These are phyloP conservation scores for Globisporangium cylindrosporum DNA, from an alignment of 352 stramenopile species.

Conservation along the genomic window DNA sequence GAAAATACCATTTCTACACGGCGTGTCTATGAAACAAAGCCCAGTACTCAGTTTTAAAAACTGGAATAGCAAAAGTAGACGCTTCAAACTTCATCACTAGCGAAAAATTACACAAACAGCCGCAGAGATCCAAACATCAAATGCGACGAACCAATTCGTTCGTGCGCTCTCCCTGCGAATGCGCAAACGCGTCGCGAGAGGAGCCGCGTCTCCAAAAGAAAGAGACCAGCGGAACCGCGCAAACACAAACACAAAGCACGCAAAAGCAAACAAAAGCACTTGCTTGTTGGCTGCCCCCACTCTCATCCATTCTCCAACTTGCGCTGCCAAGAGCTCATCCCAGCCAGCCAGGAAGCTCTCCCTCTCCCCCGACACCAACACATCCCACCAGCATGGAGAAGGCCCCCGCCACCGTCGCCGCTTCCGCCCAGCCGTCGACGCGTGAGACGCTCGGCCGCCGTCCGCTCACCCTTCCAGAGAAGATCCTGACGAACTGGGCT, in stretches of 20 bases:
- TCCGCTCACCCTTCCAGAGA: slow-evolving; percentile 43
- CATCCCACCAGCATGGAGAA: slow-evolving; percentile 11
- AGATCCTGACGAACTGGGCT: slow-evolving; percentile 78
- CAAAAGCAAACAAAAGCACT: background rate
- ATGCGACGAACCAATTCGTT: background rate
- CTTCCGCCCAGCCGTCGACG: slow-evolving; percentile 7
- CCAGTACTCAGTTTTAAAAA: background rate
- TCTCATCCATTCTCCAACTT: slow-evolving; percentile 15
- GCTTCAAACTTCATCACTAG: too few relatives aligned
- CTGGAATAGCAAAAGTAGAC: background rate
- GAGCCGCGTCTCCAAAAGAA: background rate
- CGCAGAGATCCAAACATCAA: background rate
- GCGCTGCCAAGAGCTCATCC: slow-evolving; percentile 5
- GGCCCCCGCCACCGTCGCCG: background rate
- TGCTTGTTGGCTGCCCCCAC: background rate
- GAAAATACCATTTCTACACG: background rate
- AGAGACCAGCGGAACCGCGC: slow-evolving; percentile 1
- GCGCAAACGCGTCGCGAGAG: background rate
- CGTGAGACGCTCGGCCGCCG: slow-evolving; percentile 27
- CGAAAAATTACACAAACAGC: background rate
- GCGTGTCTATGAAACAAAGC: background rate
- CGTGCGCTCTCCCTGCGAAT: background rate
- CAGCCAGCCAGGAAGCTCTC: background rate
- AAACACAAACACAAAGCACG: background rate
- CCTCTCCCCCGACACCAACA: background rate